Evolutionary conservation across 2,329 filamentous ascomycete species (phyloP), one percentile per base, ranked within the genome.

Genomic region (Ceratocystis colombiana): DNA sequence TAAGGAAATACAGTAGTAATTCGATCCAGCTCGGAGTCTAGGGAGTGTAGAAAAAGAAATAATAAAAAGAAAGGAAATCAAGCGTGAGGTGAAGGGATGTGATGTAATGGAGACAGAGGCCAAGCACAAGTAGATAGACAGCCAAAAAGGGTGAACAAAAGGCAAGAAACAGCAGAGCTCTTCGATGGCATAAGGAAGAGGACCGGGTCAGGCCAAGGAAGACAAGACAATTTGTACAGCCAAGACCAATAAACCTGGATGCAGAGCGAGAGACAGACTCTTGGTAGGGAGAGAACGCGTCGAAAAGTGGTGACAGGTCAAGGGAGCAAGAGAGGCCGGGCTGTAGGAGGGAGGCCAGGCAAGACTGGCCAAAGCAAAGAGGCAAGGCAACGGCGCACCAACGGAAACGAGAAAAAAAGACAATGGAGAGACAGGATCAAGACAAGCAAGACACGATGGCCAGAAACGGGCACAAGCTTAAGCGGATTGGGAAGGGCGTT

Each of bases 391-490:
- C 53, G 53, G 53, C 7, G 53, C 53, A 59, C 28, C 53, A 59
- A 37, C 37, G 61, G 41, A 63, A 63, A 63, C 41, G 30, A 30
- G 41, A 20, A 48, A 7, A 50, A 37, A 48, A 50, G 46, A 30
- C 61, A 30, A 50, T 22, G 61, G 41, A 63, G 33, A 48, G 25
- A 50, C 41, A 63, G 12, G 48, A 53, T n/a, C n/a, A 62, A 44
- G 22, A 62, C 48, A 37, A 20, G 53, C 53, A 33, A 59, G 55
- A 59, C 55, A 59, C 30, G 55, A 37, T 8, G 17, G 15, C 55
- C 55, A 59, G 55, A 59, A 59, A 37, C 55, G 55, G 55, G n/a
- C 55, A 59, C 55, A 59, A n/a, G 55, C 25, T 17, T 59, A 37
- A 25, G 22, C 12, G 28, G 55, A n/a, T 33, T 37, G 55, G 28